Evolutionary conservation across 2,329 filamentous ascomycete species (phyloP), one percentile per base, ranked within the genome.

Genomic region (Colletotrichum agaves): DNA sequence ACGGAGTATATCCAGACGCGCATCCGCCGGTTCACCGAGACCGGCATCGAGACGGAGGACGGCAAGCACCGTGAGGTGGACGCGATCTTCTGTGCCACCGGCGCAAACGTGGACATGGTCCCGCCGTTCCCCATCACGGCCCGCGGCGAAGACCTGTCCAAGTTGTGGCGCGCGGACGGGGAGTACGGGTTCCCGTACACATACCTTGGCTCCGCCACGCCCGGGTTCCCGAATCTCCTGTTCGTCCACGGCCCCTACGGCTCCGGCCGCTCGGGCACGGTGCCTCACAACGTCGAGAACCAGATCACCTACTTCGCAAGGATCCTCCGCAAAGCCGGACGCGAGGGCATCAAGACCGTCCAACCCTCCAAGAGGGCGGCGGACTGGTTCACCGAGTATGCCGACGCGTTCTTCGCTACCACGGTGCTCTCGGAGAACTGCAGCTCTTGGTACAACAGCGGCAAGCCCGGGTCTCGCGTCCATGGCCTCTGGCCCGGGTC

Each of bases 381-480:
- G 0, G 89, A 91, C 44, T 89, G 92, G 71, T 91, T 90, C 69
- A 77, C 87, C 11, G 83, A 85, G 59, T 90, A 89, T 75, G 82
- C 80, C 27, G 84, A 88, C 70, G 82, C 83, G 0, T 88, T 87
- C 74, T 88, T 88, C 72, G 75, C 78, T 0, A 82, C 77, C 21
- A 88, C 85, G 0, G 85, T 88, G 2, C 76, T 90, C 63, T 82
- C 83, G 0, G 87, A 90, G 59, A 85, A 87, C 63, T 93, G 91
- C 75, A 88, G 86, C 44, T 90, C 87, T 0, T 93, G 91, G 91
- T 91, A 91, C 67, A 93, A 93, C 67, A 88, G 90, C 12, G 88
- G 88, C 0, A 78, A 79, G 5, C 85, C 89, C 0, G 90, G 90
- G 0, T 85, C 83, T 0, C 80, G 89, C 4, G 88, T 93, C 23